Evolutionary conservation across 2,329 filamentous ascomycete species (phyloP).

Genomic region (Neonectria magnoliae): DNA sequence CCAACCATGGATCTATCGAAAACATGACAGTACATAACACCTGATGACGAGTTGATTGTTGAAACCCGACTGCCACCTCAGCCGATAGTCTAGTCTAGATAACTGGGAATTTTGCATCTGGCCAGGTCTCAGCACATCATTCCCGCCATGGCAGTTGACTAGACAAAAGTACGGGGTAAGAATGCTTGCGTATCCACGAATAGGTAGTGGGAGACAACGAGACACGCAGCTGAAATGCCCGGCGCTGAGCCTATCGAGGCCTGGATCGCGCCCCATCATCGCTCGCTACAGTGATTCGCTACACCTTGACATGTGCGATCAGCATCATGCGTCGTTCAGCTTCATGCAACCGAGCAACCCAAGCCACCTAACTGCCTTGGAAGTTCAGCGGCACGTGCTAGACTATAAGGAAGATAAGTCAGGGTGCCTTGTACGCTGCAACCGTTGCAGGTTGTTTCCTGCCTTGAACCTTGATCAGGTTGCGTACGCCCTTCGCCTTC

Average conservation of each 20-base stretch:
- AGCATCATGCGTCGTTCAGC: conserved; percentile 16
- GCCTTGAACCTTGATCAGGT: conserved; percentile 10
- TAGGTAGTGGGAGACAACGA: background rate
- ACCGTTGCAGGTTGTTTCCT: conserved; percentile 9
- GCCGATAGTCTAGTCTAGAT: too few species aligned
- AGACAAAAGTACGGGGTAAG: background rate
- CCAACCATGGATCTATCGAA: background rate
- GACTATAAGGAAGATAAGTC: background rate
- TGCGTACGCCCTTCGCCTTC: conserved; percentile 12
- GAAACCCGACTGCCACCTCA: too few species aligned
- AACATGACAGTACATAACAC: too few species aligned
- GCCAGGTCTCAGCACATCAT: background rate
- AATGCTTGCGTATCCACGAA: background rate
- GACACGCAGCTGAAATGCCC: background rate
- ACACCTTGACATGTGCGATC: conserved; percentile 2
- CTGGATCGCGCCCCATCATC: background rate
- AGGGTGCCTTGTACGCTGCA: background rate
- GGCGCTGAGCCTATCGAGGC: background rate
- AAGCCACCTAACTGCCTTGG: background rate
- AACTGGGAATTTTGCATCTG: too few species aligned
- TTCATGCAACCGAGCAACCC: conserved; percentile 16
- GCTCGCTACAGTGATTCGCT: background rate
- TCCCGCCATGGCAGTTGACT: background rate
- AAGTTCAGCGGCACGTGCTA: background rate
- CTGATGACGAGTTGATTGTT: background rate